A percentile compares a stretch with the other conserved stretches of the same genome.
Evolutionary conservation across 495 filamentous ascomycete species (phyloP).

Genomic region (Entonaema liquescens): DNA sequence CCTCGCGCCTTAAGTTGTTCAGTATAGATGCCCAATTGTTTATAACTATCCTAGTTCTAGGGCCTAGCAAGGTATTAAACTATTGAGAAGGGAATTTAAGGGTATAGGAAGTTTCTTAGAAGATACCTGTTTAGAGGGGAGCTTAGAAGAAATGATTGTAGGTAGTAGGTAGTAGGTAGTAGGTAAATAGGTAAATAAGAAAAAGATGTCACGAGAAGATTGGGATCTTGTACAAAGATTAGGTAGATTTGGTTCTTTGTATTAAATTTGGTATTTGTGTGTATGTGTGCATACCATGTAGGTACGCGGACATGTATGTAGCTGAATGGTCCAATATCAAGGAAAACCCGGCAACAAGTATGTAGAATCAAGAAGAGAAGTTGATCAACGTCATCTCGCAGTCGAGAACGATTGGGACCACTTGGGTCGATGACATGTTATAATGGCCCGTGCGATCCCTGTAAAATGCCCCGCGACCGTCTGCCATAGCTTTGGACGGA

Average conservation of each 20-base stretch:
- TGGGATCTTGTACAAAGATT: background rate
- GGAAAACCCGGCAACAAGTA: constrained; percentile 22
- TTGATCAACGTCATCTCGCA: constrained; percentile 36
- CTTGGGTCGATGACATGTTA: constrained; percentile 33
- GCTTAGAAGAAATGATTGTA: too few relatives aligned
- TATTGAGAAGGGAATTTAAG: background rate
- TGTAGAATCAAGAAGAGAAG: constrained; percentile 19
- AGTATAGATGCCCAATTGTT: background rate
- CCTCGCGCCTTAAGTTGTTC: background rate
- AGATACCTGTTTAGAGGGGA: too few relatives aligned
- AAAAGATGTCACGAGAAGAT: background rate
- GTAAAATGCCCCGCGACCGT: background rate
- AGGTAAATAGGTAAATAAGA: too few relatives aligned
- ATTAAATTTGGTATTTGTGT: background rate
- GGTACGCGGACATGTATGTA: background rate
- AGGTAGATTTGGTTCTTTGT: background rate
- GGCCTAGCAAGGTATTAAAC: background rate
- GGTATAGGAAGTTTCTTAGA: background rate
- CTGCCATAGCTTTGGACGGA: background rate
- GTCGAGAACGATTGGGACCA: constrained; percentile 19
- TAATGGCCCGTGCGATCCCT: constrained; percentile 24
- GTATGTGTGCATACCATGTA: background rate
- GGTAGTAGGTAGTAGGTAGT: too few relatives aligned
- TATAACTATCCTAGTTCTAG: background rate
- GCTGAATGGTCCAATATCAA: constrained; percentile 19